Evolutionary conservation across 2,329 filamentous ascomycete species (phyloP).

Genomic region (Endoconidiophora laricicola): DNA sequence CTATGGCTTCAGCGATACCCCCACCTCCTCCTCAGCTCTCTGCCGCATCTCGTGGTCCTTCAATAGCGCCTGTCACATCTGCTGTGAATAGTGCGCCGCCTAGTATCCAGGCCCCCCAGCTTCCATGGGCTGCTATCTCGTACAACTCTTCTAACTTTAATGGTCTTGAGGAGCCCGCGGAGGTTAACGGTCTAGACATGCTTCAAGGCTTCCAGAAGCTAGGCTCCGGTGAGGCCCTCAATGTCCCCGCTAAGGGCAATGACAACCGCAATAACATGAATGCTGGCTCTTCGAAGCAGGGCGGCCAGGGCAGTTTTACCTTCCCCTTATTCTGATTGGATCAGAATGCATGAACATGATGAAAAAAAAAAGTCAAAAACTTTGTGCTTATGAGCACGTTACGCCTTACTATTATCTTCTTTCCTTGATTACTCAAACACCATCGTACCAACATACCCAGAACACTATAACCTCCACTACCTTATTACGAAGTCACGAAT

Average conservation of each 20-base stretch:
- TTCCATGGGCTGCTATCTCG: conserved; percentile 23
- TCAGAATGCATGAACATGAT: too few relatives aligned
- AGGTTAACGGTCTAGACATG: conserved; percentile 50
- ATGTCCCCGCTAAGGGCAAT: conserved; percentile 18
- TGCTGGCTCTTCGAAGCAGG: conserved; percentile 20
- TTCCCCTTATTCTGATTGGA: conserved; percentile 8
- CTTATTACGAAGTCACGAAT: conserved; percentile 19
- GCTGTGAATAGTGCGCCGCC: conserved; percentile 18
- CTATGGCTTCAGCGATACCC: conserved; percentile 7
- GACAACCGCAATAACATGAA: conserved; percentile 13
- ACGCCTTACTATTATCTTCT: neutral
- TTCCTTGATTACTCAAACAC: neutral
- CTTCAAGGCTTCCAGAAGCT: conserved; percentile 64
- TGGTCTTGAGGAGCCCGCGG: conserved; percentile 23
- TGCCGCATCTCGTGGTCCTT: neutral
- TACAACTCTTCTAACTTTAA: conserved; percentile 23
- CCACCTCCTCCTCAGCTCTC: conserved; percentile 6
- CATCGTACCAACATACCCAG: neutral
- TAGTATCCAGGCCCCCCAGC: conserved; percentile 22
- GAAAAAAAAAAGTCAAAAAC: too few relatives aligned
- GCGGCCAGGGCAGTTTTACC: conserved; percentile 13
- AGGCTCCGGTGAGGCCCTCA: conserved; percentile 25
- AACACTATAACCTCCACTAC: conserved; percentile 21
- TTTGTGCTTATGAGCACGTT: neutral
- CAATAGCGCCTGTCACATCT: conserved; percentile 7